Evolutionary conservation across 2,329 filamentous ascomycete species (phyloP).

Genomic region (Aciculosporium take): DNA sequence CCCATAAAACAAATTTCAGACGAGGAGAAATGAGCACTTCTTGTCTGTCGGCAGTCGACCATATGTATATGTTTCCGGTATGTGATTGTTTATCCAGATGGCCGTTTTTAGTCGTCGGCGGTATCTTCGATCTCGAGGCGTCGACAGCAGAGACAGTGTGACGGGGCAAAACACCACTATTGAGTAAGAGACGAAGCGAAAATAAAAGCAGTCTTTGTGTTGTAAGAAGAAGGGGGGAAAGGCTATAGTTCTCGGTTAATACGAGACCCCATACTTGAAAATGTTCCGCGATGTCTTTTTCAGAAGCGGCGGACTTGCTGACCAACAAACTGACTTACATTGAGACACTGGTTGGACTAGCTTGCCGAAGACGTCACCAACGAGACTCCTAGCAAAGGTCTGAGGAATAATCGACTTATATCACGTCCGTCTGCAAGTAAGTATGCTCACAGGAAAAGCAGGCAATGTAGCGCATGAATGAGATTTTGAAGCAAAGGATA

Average conservation of each 20-base stretch:
- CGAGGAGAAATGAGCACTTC: not conserved
- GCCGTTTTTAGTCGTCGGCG: not conserved
- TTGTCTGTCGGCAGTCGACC: not conserved
- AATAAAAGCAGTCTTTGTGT: not conserved
- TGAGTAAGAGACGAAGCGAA: not conserved
- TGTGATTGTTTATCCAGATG: not conserved
- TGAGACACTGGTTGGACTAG: not conserved
- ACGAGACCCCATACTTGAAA: not conserved
- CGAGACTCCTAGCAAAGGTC: not conserved
- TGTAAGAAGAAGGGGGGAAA: not conserved
- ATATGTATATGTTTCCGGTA: not conserved
- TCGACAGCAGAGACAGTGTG: not conserved
- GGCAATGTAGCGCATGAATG: no score
- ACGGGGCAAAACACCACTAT: not conserved
- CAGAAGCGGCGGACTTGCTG: not conserved
- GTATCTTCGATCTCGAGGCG: not conserved
- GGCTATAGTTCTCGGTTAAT: not conserved
- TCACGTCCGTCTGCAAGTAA: slow-evolving; percentile 1
- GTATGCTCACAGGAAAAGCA: not conserved
- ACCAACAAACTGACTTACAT: not conserved
- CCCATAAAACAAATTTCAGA: not conserved
- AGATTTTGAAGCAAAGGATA: not conserved
- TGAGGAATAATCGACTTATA: not conserved
- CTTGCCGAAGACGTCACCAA: not conserved
- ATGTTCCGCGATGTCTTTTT: not conserved